Base-by-base conservation (phyloP, 2,329 filamentous ascomycete species). In the Monosporascus sp. region DNA sequence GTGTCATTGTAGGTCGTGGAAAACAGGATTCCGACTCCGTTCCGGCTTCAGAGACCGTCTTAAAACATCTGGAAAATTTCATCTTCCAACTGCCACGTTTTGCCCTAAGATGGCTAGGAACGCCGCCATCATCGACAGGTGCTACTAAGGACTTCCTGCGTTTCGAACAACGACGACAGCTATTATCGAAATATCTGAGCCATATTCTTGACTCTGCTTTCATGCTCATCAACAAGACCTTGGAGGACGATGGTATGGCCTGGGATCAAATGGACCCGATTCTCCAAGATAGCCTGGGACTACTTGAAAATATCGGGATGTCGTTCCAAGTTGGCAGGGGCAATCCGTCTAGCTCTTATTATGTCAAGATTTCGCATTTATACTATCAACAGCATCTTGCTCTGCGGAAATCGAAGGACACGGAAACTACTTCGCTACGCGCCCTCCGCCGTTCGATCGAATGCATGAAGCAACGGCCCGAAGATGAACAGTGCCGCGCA, bases 291-390 rank as follows among this genome's bases (percentile, higher is more conserved):
- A 81, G 78, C 55, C 63, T 78, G 7, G 69, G 70, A 7, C 70
- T 87, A 15, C 68, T 86, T 9, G 78, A 82, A 37, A 73, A 76
- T 49, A 71, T 85, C 45, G 75, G 76, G 71, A 78, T 50, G 54
- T 63, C n/a, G 65, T 60, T 49, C 54, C 62, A 7, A 11, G 55
- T 50, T 18, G 55, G 63, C 18, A 63, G 65, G 20, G 57, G 53
- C 18, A 70, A 70, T 26, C 60, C 69, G 7, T 58, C 68, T 20
- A 60, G 65, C n/a, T 74, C 72, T 2, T 82, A 84, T 58, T 75
- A 81, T 53, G 78, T 87, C 56, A 88, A 85, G 61, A 80, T 90
- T 26, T 90, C 87, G 0, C 86, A 87, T 60, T 75, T 88, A 3
- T 89, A 89, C 65, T 90, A 86, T 65, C 74, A 82, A n/a, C 75